phyloP scores from a whole-genome alignment of 2,329 filamentous ascomycete species.

The Phialophora verrucosa region DNA sequence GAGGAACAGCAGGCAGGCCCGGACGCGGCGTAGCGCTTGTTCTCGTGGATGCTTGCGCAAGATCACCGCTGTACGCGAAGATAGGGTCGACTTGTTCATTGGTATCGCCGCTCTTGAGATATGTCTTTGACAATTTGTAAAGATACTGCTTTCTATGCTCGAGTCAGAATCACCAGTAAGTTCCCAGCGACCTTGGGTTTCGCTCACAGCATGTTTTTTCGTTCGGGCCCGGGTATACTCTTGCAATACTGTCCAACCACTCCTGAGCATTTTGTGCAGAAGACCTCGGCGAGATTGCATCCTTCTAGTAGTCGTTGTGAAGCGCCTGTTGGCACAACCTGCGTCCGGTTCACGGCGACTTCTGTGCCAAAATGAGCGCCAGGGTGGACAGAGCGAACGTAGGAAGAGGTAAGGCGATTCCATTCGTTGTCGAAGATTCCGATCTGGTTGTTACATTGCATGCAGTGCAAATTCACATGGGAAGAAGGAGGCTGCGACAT shows the following conservation, averaged over 20 bases:
- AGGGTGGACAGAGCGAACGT: slow-evolving; percentile 30
- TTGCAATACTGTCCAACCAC: slow-evolving; percentile 39
- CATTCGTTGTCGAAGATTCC: slow-evolving; percentile 40
- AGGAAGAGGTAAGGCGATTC: slow-evolving; percentile 37
- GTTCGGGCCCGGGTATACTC: slow-evolving; percentile 26
- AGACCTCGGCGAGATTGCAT: slow-evolving; percentile 38
- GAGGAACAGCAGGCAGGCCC: slow-evolving; percentile 19
- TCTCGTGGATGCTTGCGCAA: slow-evolving; percentile 13
- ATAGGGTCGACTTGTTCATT: slow-evolving; percentile 27
- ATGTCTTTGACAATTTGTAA: slow-evolving; percentile 38
- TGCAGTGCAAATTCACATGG: slow-evolving; percentile 35
- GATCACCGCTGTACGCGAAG: slow-evolving; percentile 28
- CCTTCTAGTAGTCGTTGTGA: slow-evolving; percentile 33
- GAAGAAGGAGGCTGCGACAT: slow-evolving; percentile 13
- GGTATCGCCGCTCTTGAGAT: slow-evolving; percentile 33
- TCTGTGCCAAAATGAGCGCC: slow-evolving; percentile 35
- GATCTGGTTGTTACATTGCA: slow-evolving; percentile 36
- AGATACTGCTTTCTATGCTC: slow-evolving; percentile 33
- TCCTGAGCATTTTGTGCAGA: slow-evolving; percentile 36
- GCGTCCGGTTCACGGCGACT: slow-evolving; percentile 30
- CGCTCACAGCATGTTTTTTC: slow-evolving; percentile 32
- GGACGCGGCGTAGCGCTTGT: slow-evolving; percentile 18
- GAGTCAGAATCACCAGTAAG: neutral
- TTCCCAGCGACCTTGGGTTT: neutral
- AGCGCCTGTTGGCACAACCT: slow-evolving; percentile 35